phyloP scores from a whole-genome alignment of 495 filamentous ascomycete genomes.

The Penicillium fimorum region DNA sequence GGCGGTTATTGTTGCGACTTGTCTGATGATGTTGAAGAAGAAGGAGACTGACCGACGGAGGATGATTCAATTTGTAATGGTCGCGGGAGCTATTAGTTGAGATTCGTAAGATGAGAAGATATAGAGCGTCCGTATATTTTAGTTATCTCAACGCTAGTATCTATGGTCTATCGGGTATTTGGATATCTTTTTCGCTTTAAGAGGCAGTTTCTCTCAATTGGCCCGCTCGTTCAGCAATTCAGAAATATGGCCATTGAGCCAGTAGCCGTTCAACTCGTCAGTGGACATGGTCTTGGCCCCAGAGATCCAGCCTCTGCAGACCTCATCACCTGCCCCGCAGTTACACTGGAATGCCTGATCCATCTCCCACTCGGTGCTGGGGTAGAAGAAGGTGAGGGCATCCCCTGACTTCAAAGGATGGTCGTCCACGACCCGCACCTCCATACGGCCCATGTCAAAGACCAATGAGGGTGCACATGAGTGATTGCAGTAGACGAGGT shows the following conservation, averaged over 20 bases:
- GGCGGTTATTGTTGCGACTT: conserved; percentile 51
- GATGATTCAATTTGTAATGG: conserved; percentile 42
- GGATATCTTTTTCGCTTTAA: not conserved
- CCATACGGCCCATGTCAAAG: conserved; percentile 65
- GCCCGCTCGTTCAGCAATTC: conserved; percentile 26
- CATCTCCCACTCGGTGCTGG: conserved; percentile 74
- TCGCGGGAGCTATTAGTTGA: conserved; percentile 29
- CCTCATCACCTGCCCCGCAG: conserved; percentile 46
- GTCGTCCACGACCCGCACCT: conserved; percentile 57
- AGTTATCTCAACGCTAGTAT: conserved; percentile 1
- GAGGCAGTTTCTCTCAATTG: not conserved
- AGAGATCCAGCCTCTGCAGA: conserved; percentile 35
- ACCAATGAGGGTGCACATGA: conserved; percentile 65
- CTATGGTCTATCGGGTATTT: conserved; percentile 10
- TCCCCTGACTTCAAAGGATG: conserved; percentile 57
- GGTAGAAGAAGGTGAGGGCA: conserved; percentile 76
- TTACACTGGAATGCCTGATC: conserved; percentile 68
- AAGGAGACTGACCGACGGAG: conserved; percentile 55
- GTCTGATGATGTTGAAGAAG: conserved; percentile 59
- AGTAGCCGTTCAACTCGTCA: conserved; percentile 34
- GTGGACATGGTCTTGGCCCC: conserved; percentile 34
- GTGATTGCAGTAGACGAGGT: conserved; percentile 75
- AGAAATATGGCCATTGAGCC: conserved; percentile 41
- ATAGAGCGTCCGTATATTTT: not conserved
- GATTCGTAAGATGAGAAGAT: not conserved